Evolutionary conservation across 805 yeast species (phyloP), one percentile per base, ranked within the genome.

Genomic region (Ogataea salicorniae): DNA sequence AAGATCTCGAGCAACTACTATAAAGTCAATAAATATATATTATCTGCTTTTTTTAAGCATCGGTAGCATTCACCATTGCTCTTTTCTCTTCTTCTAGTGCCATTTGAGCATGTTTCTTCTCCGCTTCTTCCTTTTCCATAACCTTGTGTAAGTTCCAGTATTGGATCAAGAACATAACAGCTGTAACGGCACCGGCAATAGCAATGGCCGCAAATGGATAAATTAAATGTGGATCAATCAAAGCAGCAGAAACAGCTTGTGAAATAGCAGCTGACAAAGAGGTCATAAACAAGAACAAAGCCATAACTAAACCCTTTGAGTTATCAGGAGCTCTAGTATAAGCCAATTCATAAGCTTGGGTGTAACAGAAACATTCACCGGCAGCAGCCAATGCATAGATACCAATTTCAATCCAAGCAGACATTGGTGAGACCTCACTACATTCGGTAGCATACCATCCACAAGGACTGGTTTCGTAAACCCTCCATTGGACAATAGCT

Each of bases 281-380:
- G 41, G 69, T 67, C 45, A 68, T 73, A 54, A 73, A 51, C 34
- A 63, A 49, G 61, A 62, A 63, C 36, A 62, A 49, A 16, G 81
- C 75, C 77, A 73, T 70, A 16, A 77, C 80, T 50, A 77, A 67
- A 48, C 79, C 76, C 59, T 74, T 74, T 69, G 77, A 70, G 50
- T 71, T 69, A n/a, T 70, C 73, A 42, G 82, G 81, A 14, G 80
- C 70, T 57, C 79, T 67, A 3, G 79, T 71, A 57, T 76, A 77
- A 3, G 81, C 80, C 51, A 76, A 62, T 59, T 76, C 81, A 54
- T 75, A 76, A 34, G 73, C 79, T 38, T 78, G 73, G 18, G 73
- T 69, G 54, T 60, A 71, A 41, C 79, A 75, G 57, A 76, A 76
- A 66, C 80, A 75, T 59, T 77, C 81, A 52, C 79, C 75, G 20